Evolutionary conservation across 495 filamentous ascomycete genomes (phyloP).

Genomic region (Podospora pseudopauciseta): DNA sequence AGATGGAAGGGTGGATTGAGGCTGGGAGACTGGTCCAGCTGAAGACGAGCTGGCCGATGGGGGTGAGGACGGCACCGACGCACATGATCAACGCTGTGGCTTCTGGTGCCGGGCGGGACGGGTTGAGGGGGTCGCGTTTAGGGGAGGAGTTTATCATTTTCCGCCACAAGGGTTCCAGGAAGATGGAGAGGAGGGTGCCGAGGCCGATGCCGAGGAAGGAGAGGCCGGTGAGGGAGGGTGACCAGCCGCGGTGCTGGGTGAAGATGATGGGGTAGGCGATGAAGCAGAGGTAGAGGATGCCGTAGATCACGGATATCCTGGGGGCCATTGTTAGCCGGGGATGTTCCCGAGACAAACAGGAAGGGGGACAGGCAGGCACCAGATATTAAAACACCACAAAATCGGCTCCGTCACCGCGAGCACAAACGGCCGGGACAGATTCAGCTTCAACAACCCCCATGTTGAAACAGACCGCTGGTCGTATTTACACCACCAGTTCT

Average conservation of each 20-base stretch:
- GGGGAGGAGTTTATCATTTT: constrained; percentile 65
- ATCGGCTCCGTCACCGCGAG: constrained; percentile 82
- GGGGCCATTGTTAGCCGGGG: not conserved
- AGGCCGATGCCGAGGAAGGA: constrained; percentile 78
- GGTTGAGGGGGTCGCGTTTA: constrained; percentile 58
- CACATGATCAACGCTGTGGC: constrained; percentile 69
- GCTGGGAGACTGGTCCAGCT: constrained; percentile 73
- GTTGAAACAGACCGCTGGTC: constrained; percentile 55
- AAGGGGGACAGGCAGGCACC: constrained; percentile 28
- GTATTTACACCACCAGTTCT: constrained; percentile 72
- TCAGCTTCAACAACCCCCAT: constrained; percentile 55
- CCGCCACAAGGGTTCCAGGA: constrained; percentile 65
- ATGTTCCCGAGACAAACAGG: not conserved
- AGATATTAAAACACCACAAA: constrained; percentile 76
- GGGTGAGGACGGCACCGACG: constrained; percentile 63
- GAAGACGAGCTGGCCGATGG: constrained; percentile 73
- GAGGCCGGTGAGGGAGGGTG: constrained; percentile 65
- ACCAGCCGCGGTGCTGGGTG: constrained; percentile 68
- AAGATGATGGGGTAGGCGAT: constrained; percentile 81
- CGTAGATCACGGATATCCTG: constrained; percentile 55
- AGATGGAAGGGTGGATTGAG: constrained; percentile 69
- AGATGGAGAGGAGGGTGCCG: constrained; percentile 65
- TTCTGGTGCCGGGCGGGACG: constrained; percentile 59
- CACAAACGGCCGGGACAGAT: constrained; percentile 70
- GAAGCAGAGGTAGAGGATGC: constrained; percentile 83